These are phyloP conservation scores for Isatis lusitanica DNA, from an alignment of 441 rosid genomes.

Conservation along the genomic window DNA sequence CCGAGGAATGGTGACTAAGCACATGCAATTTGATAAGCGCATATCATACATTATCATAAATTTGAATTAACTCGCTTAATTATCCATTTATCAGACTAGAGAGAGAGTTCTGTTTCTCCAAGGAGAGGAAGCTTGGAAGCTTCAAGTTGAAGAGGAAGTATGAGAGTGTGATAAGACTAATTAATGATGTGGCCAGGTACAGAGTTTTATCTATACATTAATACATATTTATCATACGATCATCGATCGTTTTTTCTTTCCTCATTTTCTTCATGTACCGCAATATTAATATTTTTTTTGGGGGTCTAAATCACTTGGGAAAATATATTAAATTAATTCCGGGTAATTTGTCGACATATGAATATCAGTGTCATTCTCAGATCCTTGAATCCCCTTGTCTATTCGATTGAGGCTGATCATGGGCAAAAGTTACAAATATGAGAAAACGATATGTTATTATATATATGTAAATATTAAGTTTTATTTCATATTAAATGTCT, in stretches of 20 bases:
- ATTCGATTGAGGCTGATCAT: background rate
- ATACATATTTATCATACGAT: constrained; percentile 17
- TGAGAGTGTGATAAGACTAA: constrained; percentile 13
- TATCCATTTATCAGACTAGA: constrained; percentile 21
- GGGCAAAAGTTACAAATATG: background rate
- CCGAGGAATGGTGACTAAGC: background rate
- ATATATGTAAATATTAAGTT: background rate
- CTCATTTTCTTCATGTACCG: constrained; percentile 15
- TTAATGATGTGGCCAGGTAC: constrained; percentile 13
- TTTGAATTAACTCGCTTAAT: background rate
- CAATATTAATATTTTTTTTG: background rate
- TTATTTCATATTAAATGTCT: background rate
- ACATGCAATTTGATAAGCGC: background rate
- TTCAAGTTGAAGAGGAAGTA: constrained; percentile 9
- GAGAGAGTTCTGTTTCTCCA: background rate
- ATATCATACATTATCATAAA: background rate
- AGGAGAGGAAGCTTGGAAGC: constrained; percentile 8
- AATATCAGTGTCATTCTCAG: background rate
- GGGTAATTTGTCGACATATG: background rate
- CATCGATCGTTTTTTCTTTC: background rate
- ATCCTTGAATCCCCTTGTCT: background rate
- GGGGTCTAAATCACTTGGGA: background rate
- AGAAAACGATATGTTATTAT: background rate
- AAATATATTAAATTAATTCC: background rate
- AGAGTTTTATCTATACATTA: constrained; percentile 15